phyloP scores from a whole-genome alignment of 2,329 filamentous ascomycete species.

The Bipolaris victoriae region DNA sequence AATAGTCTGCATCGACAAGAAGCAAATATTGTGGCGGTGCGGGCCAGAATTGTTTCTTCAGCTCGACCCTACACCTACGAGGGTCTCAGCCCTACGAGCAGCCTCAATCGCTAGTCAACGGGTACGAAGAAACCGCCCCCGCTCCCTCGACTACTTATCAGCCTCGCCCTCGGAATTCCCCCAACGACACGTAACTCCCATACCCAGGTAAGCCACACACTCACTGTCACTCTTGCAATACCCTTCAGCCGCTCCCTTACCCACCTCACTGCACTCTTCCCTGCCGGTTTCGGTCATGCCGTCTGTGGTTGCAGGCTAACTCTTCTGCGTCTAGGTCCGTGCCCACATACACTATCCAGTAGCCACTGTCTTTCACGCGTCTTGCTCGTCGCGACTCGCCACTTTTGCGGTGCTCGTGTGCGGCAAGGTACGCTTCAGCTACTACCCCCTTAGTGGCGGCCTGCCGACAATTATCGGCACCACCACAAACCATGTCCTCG shows the following conservation, averaged over 20 bases:
- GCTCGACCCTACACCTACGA: slow-evolving; percentile 11
- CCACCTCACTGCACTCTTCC: slow-evolving; percentile 13
- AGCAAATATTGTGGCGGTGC: slow-evolving; percentile 30
- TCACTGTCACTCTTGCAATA: slow-evolving; percentile 9
- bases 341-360: slow-evolving; percentile 27
- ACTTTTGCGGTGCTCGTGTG: slow-evolving; percentile 34
- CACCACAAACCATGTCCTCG: slow-evolving; percentile 40
- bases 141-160: slow-evolving; percentile 19
- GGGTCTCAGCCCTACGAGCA: slow-evolving; percentile 13
- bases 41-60: slow-evolving; percentile 26
- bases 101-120: slow-evolving; percentile 16
- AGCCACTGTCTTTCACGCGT: slow-evolving; percentile 14
- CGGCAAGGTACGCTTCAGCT: slow-evolving; percentile 44
- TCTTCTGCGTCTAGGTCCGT: slow-evolving; percentile 23
- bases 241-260: slow-evolving; percentile 10
- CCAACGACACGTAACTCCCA: slow-evolving; percentile 17
- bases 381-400: slow-evolving; percentile 33
- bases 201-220: slow-evolving; percentile 20
- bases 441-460: slow-evolving; percentile 38
- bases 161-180: slow-evolving; percentile 23
- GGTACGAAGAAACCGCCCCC: slow-evolving; percentile 19
- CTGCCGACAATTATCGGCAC: slow-evolving; percentile 28
- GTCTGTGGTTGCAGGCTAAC: slow-evolving; percentile 16
- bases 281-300: slow-evolving; percentile 37
- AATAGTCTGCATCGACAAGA: slow-evolving; percentile 1